Evolutionary conservation across 306 rosid species (phyloP).

Genomic region (Begonia peltatifolia): DNA sequence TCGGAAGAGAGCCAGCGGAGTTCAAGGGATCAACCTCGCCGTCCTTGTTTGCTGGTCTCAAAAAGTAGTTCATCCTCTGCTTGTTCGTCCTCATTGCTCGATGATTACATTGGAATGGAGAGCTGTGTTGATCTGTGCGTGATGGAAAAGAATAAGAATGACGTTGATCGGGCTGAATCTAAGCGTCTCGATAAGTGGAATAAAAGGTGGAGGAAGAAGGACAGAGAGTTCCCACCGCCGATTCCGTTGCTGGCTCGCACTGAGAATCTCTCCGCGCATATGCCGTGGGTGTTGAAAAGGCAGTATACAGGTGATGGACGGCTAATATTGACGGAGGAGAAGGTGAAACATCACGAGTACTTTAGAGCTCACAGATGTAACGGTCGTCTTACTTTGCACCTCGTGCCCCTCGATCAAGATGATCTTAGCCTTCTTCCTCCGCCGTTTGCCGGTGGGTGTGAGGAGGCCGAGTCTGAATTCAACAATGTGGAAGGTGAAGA

Average conservation of each 20-base stretch:
- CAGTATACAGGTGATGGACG: slow-evolving; percentile 51
- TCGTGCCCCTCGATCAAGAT: slow-evolving; percentile 29
- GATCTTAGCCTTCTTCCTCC: background rate
- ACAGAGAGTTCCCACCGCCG: slow-evolving; percentile 49
- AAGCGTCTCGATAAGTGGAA: background rate
- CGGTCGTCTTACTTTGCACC: slow-evolving; percentile 61
- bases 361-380: slow-evolving; percentile 43
- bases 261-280: slow-evolving; percentile 34
- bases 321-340: slow-evolving; percentile 48
- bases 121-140: slow-evolving; percentile 37
- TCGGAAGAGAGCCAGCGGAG: too few relatives aligned
- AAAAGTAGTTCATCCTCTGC: background rate
- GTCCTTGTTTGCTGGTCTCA: too few relatives aligned
- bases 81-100: background rate
- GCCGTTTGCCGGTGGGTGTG: background rate
- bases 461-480: background rate
- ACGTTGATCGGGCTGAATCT: background rate
- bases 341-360: slow-evolving; percentile 44
- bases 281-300: slow-evolving; percentile 59
- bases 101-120: slow-evolving; percentile 47
- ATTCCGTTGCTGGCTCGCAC: slow-evolving; percentile 42
- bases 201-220: background rate
- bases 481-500: background rate
- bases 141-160: background rate
- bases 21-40: too few relatives aligned